Base-by-base conservation (phyloP, 177 flowering plant genomes). In the Vitis hybrid region DNA sequence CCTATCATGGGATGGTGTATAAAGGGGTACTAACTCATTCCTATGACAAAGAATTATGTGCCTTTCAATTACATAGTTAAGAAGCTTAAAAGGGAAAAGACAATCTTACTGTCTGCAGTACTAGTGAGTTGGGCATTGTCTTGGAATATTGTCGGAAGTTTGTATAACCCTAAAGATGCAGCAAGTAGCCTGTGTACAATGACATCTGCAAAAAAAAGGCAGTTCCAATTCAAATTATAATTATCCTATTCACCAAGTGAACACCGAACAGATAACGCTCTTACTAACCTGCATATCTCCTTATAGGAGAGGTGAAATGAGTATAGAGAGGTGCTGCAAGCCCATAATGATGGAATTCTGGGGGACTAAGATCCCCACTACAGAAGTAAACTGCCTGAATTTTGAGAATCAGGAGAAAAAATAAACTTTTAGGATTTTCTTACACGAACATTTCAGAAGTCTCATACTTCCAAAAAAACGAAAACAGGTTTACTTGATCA, bases 261-360 rank as follows among this genome's bases (percentile, higher is more conserved):
- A 67, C 67, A 67, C 49, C 1, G 12, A 51, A 22, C 19, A 17
- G 24, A 24, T 20, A 68, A 59, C 38, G 67, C 10, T 28, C 51
- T 19, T 20, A 76, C 75, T 62, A 51, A 95, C 99, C 99, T 63
- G 99, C 98, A 82, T 94, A 95, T 85, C 99, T 86, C 59, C 99
- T 82, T 18, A 95, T 95, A 28, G 99, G 99, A 70, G 99, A 95
- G 31, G 99, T 95, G 85, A 95, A 95, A 78, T 95, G 99, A 50
- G 99, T 95, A 78, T 95, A 95, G 15, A 95, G 74, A 56, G 90
- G 92, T 10, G 99, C 79, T 58, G 98, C 98, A 76, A 95, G 95
- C 65, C 99, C 99, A 80, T 94, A 95, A 83, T 95, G 99, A 76
- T 59, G 82, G 74, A 81, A 95, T 77, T 95, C 99, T 70, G 96